Base-by-base conservation (phyloP, 495 filamentous ascomycete species). In the Alectoria sarmentosa region DNA sequence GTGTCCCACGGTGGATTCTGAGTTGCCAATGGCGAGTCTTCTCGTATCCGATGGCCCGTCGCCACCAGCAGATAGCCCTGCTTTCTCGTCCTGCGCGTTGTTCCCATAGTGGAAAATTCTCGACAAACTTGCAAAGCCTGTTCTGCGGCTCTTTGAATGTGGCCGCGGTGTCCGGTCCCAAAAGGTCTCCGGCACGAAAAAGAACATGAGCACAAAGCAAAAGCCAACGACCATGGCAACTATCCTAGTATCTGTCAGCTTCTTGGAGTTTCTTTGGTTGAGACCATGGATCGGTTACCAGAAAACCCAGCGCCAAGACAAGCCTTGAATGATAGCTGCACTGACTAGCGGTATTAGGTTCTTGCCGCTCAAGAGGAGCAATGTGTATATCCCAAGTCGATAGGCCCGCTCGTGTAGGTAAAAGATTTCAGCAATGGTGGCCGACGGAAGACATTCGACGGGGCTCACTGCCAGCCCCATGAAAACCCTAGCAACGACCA, bases 111-210 rank as follows among this genome's bases (percentile, higher is more conserved):
- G 49, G 42, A 72, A 72, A 26, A 72, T 62, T 21, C 42, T 64
- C 2, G 70, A 70, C 13, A 68, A 23, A 37, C 63, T 65, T 17
- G 58, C 60, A 6, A 72, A 56, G 11, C 59, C 48, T n/a, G 64
- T 48, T 60, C 61, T 69, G 37, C 52, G 56, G 34, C 58, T 70
- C 23, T 65, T 69, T 13, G 41, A 74, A 66, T 83, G 83, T 69
- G 89, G 82, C 49, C 81, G 77, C 4, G 92, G 93, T 4, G 87
- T 87, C 28, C 94, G 82, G 71, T 97, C 92, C 94, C 94, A 97
- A 70, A 96, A 96, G 0, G 92, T 96, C 75, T 98, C 94, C 0
- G 94, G 94, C 9, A 96, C 89, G 69, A 96, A 96, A 63, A 98
- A 79, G 69, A 96, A 96, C 1, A 97, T 78, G 1, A 95, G 74